Base-by-base conservation (phyloP, 2,329 filamentous ascomycete species). In the Hypomyces perniciosus region DNA sequence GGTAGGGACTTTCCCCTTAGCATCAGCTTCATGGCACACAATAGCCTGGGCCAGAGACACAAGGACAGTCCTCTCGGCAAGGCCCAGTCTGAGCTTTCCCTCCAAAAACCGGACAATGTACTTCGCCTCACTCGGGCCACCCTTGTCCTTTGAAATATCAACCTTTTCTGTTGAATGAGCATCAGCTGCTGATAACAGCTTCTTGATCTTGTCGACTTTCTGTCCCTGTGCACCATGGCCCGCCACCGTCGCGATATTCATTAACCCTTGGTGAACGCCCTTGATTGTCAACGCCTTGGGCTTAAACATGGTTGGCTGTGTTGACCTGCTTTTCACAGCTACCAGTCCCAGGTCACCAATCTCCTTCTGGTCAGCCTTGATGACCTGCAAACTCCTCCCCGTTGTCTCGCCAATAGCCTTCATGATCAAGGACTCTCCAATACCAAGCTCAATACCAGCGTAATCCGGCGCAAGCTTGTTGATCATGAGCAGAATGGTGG, bases 381-480 rank as follows among this genome's bases (percentile, higher is more conserved):
- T 96, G 47, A 96, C 84, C 35, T 85, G 79, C 43, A 96, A 71
- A 62, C 84, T 95, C 54, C 93, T 84, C 8, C 93, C 93, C 0
- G 93, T 99, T 30, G 85, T 87, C 72, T 97, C 92, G 8, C 92
- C 92, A 62, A 99, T 95, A 5, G 93, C 89, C 68, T 97, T 99
- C 91, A 97, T 97, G 62, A 99, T 96, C 29, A 99, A 72, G 1
- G 92, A 97, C 70, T 99, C 93, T 51, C 93, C 93, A 60, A 99
- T 99, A n/a, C 93, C 93, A 30, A 99, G 78, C 69, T 99, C 93
- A 56, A 99, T 91, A 20, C 93, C 93, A 40, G 91, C 86, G 67
- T 96, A 99, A 64, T 99, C 93, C 3, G 93, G 92, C 2, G 93
- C 93, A 28, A 99, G 81, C 68, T 97, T 97, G 72, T 96, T 96